These are phyloP conservation scores for Rutstroemia sp. DNA, from an alignment of 2,329 filamentous ascomycete genomes.

Conservation along the genomic window DNA sequence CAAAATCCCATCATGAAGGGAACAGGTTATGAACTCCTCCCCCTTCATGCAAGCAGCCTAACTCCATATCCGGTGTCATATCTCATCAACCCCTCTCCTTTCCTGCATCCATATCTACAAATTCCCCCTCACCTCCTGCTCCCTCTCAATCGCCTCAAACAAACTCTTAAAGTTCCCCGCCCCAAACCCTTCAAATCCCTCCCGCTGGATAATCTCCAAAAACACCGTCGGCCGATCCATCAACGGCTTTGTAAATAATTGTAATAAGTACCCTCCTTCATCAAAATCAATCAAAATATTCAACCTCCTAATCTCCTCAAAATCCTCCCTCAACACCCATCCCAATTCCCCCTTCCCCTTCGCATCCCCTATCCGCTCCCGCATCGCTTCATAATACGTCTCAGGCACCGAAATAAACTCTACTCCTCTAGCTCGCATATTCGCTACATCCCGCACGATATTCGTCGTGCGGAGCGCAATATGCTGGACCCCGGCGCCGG, in stretches of 20 bases:
- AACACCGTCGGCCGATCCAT: slow-evolving; percentile 95
- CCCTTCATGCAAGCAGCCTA: no score
- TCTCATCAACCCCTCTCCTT: background rate
- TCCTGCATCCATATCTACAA: slow-evolving; percentile 45
- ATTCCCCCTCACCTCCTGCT: slow-evolving; percentile 82
- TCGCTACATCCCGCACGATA: slow-evolving; percentile 70
- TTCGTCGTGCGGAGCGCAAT: slow-evolving; percentile 78
- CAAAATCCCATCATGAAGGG: no score
- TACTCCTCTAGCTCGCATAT: slow-evolving; percentile 77
- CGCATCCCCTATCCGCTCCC: slow-evolving; percentile 60
- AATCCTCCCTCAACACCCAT: slow-evolving; percentile 69
- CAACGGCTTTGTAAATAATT: slow-evolving; percentile 76
- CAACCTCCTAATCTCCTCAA: slow-evolving; percentile 66
- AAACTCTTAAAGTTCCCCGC: slow-evolving; percentile 93
- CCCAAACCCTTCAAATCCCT: slow-evolving; percentile 86
- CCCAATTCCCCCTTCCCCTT: slow-evolving; percentile 31
- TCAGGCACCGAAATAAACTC: slow-evolving; percentile 86
- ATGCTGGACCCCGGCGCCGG: slow-evolving; percentile 85
- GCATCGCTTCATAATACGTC: slow-evolving; percentile 80
- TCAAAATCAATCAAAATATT: slow-evolving; percentile 95
- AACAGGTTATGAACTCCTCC: no score
- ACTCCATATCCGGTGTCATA: background rate
- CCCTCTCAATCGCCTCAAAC: slow-evolving; percentile 91
- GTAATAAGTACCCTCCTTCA: slow-evolving; percentile 75
- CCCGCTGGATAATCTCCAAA: slow-evolving; percentile 90